Evolutionary conservation across 2,329 filamentous ascomycete species (phyloP), one percentile per base, ranked within the genome.

Genomic region (Neocatenulostroma microsporum): DNA sequence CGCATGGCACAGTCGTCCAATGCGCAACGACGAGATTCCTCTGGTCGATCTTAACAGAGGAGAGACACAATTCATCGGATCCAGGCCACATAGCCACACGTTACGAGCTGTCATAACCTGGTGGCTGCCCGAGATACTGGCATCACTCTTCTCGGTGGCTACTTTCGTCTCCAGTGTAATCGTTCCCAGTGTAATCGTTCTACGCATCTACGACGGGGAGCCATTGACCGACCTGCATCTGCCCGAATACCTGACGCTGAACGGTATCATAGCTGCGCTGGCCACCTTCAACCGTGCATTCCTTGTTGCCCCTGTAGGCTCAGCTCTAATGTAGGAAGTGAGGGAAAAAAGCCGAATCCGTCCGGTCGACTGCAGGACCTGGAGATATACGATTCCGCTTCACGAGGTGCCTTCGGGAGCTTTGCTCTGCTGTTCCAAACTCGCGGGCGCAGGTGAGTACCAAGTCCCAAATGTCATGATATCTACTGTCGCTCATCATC

Each of bases 241-340:
- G 12, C 30, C 30, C 11, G 7, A 17, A 13, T 11, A 33, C 15
- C 9, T 23, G n/a, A 33, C 30, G 6, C 30, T 33, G 13, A 33
- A 33, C 20, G 30, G 30, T 15, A 10, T 33, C 11, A 33, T 33
- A n/a, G 30, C 30, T 7, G 30, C 30, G 11, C 30, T 33, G 20
- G 34, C 34, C 3, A 36, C 34, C 9, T n/a, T 36, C 4, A 36
- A 36, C 23, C 15, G 34, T 5, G 34, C 34, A n/a, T 36, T 27
- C 34, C 34, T 36, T 3, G 15, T 36, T 6, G 34, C 25, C n/a
- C 34, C 34, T 13, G 11, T 28, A n/a, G 34, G 23, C 11, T 36
- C 34, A n/a, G 34, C 34, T 10, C 7, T 36, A 8, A 36, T 36
- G 21, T 25, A 36, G 18, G 34, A 36, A 15, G 6, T 15, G 34